Conservation (phyloP, 2,329 filamentous ascomycete species). For the Westerdykella sp. region DNA sequence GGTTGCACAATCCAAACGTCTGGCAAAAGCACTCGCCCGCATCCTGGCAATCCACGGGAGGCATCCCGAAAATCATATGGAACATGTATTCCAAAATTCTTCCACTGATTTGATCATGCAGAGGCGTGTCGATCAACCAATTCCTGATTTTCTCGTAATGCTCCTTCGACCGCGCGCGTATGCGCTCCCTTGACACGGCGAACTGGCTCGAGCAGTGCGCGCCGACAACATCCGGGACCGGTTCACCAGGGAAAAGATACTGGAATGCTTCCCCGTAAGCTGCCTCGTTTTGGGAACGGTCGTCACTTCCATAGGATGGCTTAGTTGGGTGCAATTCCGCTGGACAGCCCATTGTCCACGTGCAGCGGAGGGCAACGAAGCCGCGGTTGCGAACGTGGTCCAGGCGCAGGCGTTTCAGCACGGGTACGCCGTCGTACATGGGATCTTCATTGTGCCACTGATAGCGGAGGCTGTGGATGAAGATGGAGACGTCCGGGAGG, state of each 20-base stretch:
- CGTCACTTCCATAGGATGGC: conserved; percentile 28
- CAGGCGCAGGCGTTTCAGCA: conserved; percentile 41
- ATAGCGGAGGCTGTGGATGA: conserved; percentile 33
- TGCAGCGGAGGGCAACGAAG: conserved; percentile 47
- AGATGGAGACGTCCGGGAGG: conserved; percentile 30
- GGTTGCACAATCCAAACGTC: conserved; percentile 54
- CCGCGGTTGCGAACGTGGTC: conserved; percentile 41
- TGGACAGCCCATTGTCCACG: conserved; percentile 46
- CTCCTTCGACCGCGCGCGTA: conserved; percentile 37
- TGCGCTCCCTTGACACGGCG: conserved; percentile 41
- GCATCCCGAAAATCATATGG: conserved; percentile 39
- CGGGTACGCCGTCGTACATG: conserved; percentile 42
- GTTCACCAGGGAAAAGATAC: conserved; percentile 37
- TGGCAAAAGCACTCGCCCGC: conserved; percentile 59
- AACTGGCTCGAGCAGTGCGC: conserved; percentile 49
- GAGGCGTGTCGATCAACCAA: conserved; percentile 42
- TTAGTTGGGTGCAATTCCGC: conserved; percentile 41
- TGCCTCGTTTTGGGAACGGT: conserved; percentile 23
- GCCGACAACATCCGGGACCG: conserved; percentile 40
- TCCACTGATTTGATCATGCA: conserved; percentile 44
- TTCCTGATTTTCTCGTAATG: conserved; percentile 44
- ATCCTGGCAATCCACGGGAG: conserved; percentile 51
- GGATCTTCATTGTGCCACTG: conserved; percentile 45
- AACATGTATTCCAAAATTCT: conserved; percentile 51
- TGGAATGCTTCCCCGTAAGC: conserved; percentile 42